These are phyloP conservation scores for Pichia occidentalis DNA, from an alignment of 805 yeast species.

Conservation along the genomic window DNA sequence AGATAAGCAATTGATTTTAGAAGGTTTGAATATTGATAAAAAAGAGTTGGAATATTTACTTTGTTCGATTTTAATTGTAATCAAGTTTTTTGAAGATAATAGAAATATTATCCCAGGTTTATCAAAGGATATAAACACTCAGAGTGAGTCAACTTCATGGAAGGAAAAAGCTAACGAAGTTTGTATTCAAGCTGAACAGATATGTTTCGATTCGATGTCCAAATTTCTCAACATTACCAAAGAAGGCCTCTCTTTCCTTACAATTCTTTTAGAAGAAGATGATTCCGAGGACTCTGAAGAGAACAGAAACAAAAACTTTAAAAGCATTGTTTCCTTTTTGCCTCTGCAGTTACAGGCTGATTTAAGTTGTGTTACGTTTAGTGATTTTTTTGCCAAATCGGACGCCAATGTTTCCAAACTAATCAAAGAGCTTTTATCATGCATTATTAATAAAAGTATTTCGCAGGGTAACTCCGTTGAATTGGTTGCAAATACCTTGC, in stretches of 20 bases:
- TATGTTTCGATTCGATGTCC: slow-evolving; percentile 73
- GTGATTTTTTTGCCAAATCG: slow-evolving; percentile 69
- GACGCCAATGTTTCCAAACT: slow-evolving; percentile 50
- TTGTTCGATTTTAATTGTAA: slow-evolving; percentile 62
- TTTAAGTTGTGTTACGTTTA: slow-evolving; percentile 60
- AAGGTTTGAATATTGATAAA: slow-evolving; percentile 41
- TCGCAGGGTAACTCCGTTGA: slow-evolving; percentile 92
- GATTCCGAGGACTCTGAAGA: slow-evolving; percentile 16
- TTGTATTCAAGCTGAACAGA: slow-evolving; percentile 82
- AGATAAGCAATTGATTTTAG: slow-evolving; percentile 31
- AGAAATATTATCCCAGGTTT: slow-evolving; percentile 56
- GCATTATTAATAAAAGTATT: slow-evolving; percentile 83
- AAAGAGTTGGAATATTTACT: slow-evolving; percentile 59
- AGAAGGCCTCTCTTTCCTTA: slow-evolving; percentile 84
- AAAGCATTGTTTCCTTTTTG: slow-evolving; percentile 64
- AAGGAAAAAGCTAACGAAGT: slow-evolving; percentile 47
- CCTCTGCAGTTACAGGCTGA: slow-evolving; percentile 62
- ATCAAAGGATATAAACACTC: slow-evolving; percentile 45
- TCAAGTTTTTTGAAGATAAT: slow-evolving; percentile 64
- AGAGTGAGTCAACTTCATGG: slow-evolving; percentile 38
- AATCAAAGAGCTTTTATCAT: slow-evolving; percentile 79
- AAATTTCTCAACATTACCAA: slow-evolving; percentile 71
- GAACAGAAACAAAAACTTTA: slow-evolving; percentile 34
- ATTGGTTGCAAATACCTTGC: slow-evolving; percentile 76
- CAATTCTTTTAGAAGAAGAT: slow-evolving; percentile 70